These are phyloP conservation scores for Fusarium heterosporum DNA, from an alignment of 2,329 filamentous ascomycete genomes.

Conservation along the genomic window DNA sequence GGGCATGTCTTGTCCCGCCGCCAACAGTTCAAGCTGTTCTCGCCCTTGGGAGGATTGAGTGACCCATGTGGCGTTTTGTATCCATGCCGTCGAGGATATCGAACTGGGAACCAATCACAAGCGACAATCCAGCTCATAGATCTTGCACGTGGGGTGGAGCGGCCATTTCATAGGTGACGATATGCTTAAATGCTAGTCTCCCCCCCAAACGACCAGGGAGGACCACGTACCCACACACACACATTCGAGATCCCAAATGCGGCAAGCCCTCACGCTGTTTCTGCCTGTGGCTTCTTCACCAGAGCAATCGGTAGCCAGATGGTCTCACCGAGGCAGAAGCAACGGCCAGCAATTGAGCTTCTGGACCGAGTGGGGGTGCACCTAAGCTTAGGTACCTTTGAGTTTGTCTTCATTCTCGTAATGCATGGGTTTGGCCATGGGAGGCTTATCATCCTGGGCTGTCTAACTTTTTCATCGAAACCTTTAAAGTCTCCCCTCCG, in stretches of 20 bases:
- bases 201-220: neutral
- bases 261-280: constrained; percentile 30
- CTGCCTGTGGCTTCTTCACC: neutral
- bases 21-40: neutral
- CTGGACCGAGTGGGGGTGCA: constrained; percentile 23
- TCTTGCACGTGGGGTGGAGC: constrained; percentile 31
- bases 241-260: constrained; percentile 4
- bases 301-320: constrained; percentile 39
- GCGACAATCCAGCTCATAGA: neutral
- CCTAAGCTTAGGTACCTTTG: constrained; percentile 12
- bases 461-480: constrained; percentile 5
- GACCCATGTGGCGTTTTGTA: constrained; percentile 18
- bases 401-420: constrained; percentile 8
- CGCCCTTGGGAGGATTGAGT: neutral
- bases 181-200: constrained; percentile 38
- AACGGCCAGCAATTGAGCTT: constrained; percentile 1
- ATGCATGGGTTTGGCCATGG: neutral
- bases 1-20: constrained; percentile 22
- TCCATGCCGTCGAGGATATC: neutral
- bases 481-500: constrained; percentile 36
- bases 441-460: neutral
- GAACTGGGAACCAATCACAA: constrained; percentile 2
- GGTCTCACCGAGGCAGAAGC: constrained; percentile 37
- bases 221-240: neutral
- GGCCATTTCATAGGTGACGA: constrained; percentile 28